These are phyloP conservation scores for Coemansia biformis DNA, from an alignment of 192 early-diverging fungal genomes.

Conservation along the genomic window DNA sequence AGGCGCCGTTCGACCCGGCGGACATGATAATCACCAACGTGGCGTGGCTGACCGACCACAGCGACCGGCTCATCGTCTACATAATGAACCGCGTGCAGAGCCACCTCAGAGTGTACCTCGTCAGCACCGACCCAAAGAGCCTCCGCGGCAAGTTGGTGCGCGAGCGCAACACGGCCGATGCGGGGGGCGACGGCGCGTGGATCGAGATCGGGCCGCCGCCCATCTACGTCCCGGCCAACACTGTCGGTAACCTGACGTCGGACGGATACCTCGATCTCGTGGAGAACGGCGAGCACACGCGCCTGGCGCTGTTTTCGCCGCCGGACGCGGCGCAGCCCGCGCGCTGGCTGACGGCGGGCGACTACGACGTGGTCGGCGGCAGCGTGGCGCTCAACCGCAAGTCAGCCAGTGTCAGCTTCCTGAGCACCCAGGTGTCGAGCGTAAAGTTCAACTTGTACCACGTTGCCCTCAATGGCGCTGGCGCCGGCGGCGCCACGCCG, in stretches of 20 bases:
- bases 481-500: not conserved
- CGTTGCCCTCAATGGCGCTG: slow-evolving; percentile 36
- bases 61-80: slow-evolving; percentile 63
- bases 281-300: slow-evolving; percentile 61
- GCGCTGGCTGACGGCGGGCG: slow-evolving; percentile 61
- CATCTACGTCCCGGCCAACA: slow-evolving; percentile 25
- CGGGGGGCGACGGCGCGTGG: slow-evolving; percentile 64
- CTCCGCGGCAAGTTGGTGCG: slow-evolving; percentile 49
- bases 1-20: slow-evolving; percentile 42
- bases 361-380: slow-evolving; percentile 60
- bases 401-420: slow-evolving; percentile 42
- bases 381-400: slow-evolving; percentile 42
- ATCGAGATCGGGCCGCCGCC: slow-evolving; percentile 55
- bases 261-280: slow-evolving; percentile 62
- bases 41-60: slow-evolving; percentile 66
- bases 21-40: slow-evolving; percentile 81
- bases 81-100: slow-evolving; percentile 91
- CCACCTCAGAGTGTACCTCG: slow-evolving; percentile 63
- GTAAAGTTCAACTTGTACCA: slow-evolving; percentile 42
- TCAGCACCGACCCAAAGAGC: slow-evolving; percentile 35
- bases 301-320: slow-evolving; percentile 62
- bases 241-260: slow-evolving; percentile 27
- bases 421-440: slow-evolving; percentile 39
- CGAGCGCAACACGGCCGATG: slow-evolving; percentile 55
- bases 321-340: slow-evolving; percentile 44